Conservation (phyloP, 352 stramenopile species). For the Phytophthora quininea region DNA sequence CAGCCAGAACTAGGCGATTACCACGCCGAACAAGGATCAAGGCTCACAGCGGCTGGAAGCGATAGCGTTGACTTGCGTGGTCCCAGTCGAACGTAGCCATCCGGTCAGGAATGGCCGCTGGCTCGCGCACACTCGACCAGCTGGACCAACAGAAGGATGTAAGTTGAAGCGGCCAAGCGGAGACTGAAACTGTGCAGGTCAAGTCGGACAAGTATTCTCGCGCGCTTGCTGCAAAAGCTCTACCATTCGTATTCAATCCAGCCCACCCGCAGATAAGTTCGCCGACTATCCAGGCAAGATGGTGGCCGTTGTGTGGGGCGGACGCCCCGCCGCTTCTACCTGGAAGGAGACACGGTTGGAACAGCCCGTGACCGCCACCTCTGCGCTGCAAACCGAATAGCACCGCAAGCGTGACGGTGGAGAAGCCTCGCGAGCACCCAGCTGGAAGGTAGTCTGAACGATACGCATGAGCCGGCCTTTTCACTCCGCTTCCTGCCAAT, state of each 20-base stretch:
- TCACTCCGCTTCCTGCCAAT: not conserved
- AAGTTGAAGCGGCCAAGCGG: slow-evolving; percentile 6
- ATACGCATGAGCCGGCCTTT: not conserved
- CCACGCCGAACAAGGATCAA: slow-evolving; percentile 7
- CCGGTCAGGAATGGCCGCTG: slow-evolving; percentile 32
- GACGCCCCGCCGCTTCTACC: not conserved
- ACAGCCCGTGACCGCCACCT: not conserved
- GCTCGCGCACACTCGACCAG: slow-evolving; percentile 11
- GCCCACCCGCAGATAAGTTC: not conserved
- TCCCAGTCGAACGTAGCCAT: slow-evolving; percentile 22
- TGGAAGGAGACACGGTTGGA: not conserved
- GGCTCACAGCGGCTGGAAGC: slow-evolving; percentile 13
- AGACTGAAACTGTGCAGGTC: slow-evolving; percentile 4
- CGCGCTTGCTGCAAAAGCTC: no score
- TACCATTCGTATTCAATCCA: not conserved
- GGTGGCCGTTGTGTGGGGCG: not conserved
- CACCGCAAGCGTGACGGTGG: not conserved
- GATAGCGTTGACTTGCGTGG: slow-evolving; percentile 16
- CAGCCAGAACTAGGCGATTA: slow-evolving; percentile 25
- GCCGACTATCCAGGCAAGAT: slow-evolving; percentile 1
- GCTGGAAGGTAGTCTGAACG: not conserved
- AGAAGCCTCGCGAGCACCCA: not conserved
- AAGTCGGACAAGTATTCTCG: not conserved
- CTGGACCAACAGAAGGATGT: not conserved
- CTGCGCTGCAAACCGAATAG: not conserved